Base-by-base conservation (phyloP, 2,329 filamentous ascomycete species). In the Fusarium tupiense region DNA sequence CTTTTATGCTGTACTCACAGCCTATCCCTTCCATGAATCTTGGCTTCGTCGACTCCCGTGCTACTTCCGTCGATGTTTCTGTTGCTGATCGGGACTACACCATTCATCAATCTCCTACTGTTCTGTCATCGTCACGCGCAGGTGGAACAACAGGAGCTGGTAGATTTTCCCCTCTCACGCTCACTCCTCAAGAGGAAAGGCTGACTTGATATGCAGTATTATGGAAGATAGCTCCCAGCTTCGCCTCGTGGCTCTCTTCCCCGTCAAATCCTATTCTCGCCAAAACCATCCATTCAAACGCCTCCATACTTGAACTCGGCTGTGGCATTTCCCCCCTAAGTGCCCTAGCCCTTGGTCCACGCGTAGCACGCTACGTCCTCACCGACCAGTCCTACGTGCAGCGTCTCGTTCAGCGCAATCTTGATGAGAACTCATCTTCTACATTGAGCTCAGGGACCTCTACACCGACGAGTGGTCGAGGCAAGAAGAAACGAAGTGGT, bases 311-410 rank as follows among this genome's bases (percentile, higher is more conserved):
- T 63, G 96, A 98, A 80, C 89, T 99, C 11, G 96, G 96, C 49
- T 95, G 94, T 81, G 96, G 96, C 61, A 92, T 97, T 63, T 93
- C 95, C 2, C 94, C 92, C 24, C 86, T 98, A 41, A 89, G 95
- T 40, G 94, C 92, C 7, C 85, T 96, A 43, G 85, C 90, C 12
- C 83, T 98, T 19, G 88, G 89, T 5, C 88, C 89, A 4, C 84
- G 84, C 8, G 87, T 97, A 24, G 74, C 81, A 29, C 85, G 86
- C 67, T 97, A 96, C 80, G 86, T 95, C 50, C 90, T 96, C 52
- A 98, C 95, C 0, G 96, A 99, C 81, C 96, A 98, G 82, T 84
- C 90, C 50, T 98, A 98, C 82, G 93, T 97, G 5, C 87, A 93
- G 67, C 92, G 91, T 69, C 84, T 96, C 2, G 85, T 98, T n/a